Evolutionary conservation across 768 basidiomycete genomes (phyloP), one percentile per base, ranked within the genome.

Genomic region (Lactarius sp.): DNA sequence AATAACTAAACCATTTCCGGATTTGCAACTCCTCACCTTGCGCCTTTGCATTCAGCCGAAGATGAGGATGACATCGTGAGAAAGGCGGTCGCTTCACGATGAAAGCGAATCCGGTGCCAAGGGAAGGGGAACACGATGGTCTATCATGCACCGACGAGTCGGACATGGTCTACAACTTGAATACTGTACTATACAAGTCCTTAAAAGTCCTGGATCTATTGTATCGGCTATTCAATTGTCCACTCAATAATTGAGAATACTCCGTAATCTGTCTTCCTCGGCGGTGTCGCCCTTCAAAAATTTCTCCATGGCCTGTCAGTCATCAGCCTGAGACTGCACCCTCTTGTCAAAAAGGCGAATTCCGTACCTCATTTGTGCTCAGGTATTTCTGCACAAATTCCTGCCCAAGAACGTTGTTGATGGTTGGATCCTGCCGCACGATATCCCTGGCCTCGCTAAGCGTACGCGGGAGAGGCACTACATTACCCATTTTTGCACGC

Each of bases 321-420:
- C 9, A 4, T 59, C 34, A 66, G 33, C 46, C 20, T 18, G 8
- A 20, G 47, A 47, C 14, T 22, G 14, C 31, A 39, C 12, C 31
- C 12, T 33, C 41, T 9, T 18, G 7, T 46, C 37, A 6, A 13
- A 49, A 27, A 27, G 12, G 16, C 22, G 20, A 20, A 33, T 31
- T 13, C 50, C 65, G 34, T 31, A 68, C 85, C 79, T 83, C 75
- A 66, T 85, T 86, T 27, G 82, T 77, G 1, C 68, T 49, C 41
- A 86, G 62, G 70, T 80, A 87, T 44, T 73, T 76, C 3, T 75
- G 70, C 36, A 83, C 77, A 46, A 83, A 73, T 22, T 83, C 75
- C 20, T 59, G 64, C 0, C 85, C 85, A 34, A 87, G 76, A 0
- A 78, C 39, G 0, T 66, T 70, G 44, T 66, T 73, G 52, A 86